phyloP scores from a whole-genome alignment of 1,284 basidiomycete genomes.

The Trichosporon ovoides region DNA sequence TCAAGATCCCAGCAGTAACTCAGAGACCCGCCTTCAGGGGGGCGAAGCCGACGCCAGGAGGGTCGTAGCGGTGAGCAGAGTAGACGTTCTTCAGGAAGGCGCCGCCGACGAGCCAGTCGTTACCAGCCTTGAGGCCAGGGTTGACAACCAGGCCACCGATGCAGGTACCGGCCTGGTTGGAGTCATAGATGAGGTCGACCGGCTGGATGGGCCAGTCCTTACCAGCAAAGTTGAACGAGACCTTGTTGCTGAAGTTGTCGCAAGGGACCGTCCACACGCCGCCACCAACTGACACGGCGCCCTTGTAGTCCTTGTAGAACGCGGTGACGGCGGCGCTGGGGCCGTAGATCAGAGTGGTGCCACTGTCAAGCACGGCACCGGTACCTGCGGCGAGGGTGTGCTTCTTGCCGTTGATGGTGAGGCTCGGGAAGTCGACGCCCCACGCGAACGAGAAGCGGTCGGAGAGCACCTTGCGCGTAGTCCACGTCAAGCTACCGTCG shows the following conservation, averaged over 20 bases:
- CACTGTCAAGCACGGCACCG: slow-evolving; percentile 10
- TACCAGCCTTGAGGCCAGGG: background rate
- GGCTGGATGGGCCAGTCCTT: slow-evolving; percentile 1
- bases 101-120: slow-evolving; percentile 13
- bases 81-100: slow-evolving; percentile 20
- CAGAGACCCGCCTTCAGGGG: slow-evolving; percentile 2
- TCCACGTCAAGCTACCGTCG: background rate
- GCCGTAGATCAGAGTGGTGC: slow-evolving; percentile 9
- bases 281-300: background rate
- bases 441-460: background rate
- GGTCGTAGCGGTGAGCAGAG: slow-evolving; percentile 6
- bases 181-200: background rate
- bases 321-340: background rate
- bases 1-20: too few species aligned
- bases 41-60: slow-evolving; percentile 13
- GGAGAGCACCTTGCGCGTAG: background rate
- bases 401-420: background rate
- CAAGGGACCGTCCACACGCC: slow-evolving; percentile 55
- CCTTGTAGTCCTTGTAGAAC: slow-evolving; percentile 5
- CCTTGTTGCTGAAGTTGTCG: slow-evolving; percentile 56
- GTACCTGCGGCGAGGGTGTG: background rate
- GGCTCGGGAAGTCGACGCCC: background rate
- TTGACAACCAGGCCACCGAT: background rate
- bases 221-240: slow-evolving; percentile 61
- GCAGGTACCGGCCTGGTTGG: too few species aligned